Percentiles rank a stretch among this genome's conserved stretches.
phyloP scores from a whole-genome alignment of 2,329 filamentous ascomycete genomes.

The Chaetomium sp. region DNA sequence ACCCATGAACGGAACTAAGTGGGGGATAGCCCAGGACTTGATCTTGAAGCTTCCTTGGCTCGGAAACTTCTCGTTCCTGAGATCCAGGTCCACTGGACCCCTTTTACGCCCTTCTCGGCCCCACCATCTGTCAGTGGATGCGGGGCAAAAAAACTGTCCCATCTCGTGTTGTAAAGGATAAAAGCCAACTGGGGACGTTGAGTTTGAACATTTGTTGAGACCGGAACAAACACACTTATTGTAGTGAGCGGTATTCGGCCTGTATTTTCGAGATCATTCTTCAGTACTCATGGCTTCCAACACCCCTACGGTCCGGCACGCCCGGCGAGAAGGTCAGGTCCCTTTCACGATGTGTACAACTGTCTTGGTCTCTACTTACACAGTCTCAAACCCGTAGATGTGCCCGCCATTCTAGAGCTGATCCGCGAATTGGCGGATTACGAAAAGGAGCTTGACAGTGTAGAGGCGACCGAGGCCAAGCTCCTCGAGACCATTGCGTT shows the following conservation, averaged over 20 bases:
- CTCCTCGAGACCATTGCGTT: slow-evolving; percentile 75
- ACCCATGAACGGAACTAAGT: no score
- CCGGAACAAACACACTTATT: not conserved
- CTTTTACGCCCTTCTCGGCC: not conserved
- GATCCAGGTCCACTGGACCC: not conserved
- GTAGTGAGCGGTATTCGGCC: not conserved
- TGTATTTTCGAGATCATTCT: no score
- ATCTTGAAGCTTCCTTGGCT: no score
- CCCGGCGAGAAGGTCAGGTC: slow-evolving; percentile 49
- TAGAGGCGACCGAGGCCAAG: slow-evolving; percentile 70
- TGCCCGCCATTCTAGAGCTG: slow-evolving; percentile 70
- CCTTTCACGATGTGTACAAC: not conserved
- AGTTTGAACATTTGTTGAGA: no score
- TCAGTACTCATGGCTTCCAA: not conserved
- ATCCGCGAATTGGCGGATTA: slow-evolving; percentile 84
- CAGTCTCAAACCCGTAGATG: slow-evolving; percentile 49
- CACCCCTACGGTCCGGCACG: slow-evolving; percentile 45
- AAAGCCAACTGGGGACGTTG: not conserved
- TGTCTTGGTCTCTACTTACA: slow-evolving; percentile 1
- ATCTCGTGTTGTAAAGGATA: not conserved
- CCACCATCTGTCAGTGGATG: not conserved
- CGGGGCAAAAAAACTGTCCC: not conserved
- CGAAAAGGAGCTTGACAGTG: slow-evolving; percentile 67
- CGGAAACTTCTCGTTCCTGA: not conserved
- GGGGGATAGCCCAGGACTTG: no score